Evolutionary conservation across 352 stramenopile species (phyloP), one percentile per base, ranked within the genome.

Genomic region (Pythium sukuiense): DNA sequence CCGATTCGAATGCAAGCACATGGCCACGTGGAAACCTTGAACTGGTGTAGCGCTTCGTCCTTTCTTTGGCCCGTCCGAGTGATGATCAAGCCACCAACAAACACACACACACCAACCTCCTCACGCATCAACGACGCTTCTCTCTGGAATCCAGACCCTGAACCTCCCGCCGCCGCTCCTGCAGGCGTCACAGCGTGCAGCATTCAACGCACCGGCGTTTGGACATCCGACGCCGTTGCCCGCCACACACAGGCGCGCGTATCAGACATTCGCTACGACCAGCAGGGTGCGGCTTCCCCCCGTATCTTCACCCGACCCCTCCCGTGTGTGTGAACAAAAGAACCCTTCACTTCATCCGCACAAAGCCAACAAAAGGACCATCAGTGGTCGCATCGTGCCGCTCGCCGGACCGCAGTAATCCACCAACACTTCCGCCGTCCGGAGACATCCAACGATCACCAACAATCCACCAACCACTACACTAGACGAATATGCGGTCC

Each of bases 281-380:
- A 43, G 16, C 37, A 43, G 37, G 11, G 37, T 43, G 11, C 11
- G 37, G 16, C 37, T 43, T 43, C 37, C 5, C 37, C 37, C 20
- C 20, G 20, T 24, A 24, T 24, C 20, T 24, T 24, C 37, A 18
- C 37, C 35, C 37, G 11, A 43, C 37, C 37, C 37, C 37, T 43
- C 18, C 37, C 37, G 37, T n/a, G 37, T 43, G 37, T 43, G 37
- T 43, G 37, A 43, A 43, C 37, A 24, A 3, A 30, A 16, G 6
- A 13, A 30, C n/a, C 20, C 6, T 52, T 30, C 45, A 52, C 45
- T 52, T 27, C 7, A 52, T 30, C n/a, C 45, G 8, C 45, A 32
- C 50, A n/a, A 56, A 26, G 50, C 50, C 50, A 59, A 59, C 32
- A 39, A n/a, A 35, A 30, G 16, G 32, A 39, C 43, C 53, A 48